phyloP scores from a whole-genome alignment of 2,329 filamentous ascomycete genomes.

The Clarireedia paspali region DNA sequence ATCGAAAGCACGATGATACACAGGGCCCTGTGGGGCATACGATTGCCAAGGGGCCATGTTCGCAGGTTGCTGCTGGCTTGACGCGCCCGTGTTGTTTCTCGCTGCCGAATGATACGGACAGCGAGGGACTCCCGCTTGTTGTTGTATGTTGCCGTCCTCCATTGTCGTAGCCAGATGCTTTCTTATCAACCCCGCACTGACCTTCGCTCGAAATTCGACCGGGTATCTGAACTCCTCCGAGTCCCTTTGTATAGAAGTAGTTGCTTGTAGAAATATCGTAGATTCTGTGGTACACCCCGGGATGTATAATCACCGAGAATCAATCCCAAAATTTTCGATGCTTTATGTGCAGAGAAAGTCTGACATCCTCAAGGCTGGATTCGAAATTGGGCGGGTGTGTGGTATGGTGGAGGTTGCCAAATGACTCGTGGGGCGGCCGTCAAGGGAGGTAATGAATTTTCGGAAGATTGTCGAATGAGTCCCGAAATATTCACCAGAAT shows the following conservation, averaged over 20 bases:
- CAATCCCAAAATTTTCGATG: neutral
- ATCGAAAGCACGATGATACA: too few relatives aligned
- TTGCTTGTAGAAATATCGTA: neutral
- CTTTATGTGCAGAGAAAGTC: neutral
- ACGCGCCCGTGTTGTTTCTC: neutral
- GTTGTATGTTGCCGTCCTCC: neutral
- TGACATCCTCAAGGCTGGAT: neutral
- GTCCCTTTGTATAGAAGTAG: neutral
- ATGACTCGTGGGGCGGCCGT: neutral
- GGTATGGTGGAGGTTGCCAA: neutral
- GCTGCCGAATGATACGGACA: neutral
- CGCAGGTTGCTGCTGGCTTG: neutral
- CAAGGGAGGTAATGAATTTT: neutral
- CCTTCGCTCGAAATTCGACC: neutral
- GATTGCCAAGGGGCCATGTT: neutral
- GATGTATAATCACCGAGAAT: neutral
- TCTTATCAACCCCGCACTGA: conserved; percentile 10
- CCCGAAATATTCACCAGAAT: neutral
- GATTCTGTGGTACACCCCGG: neutral
- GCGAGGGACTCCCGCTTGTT: neutral
- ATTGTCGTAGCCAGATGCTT: neutral
- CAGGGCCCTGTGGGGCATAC: neutral
- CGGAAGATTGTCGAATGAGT: neutral
- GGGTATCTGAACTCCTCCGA: neutral
- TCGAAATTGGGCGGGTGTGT: neutral